Evolutionary conservation across 495 filamentous ascomycete genomes (phyloP).

Genomic region (Entonaema liquescens): DNA sequence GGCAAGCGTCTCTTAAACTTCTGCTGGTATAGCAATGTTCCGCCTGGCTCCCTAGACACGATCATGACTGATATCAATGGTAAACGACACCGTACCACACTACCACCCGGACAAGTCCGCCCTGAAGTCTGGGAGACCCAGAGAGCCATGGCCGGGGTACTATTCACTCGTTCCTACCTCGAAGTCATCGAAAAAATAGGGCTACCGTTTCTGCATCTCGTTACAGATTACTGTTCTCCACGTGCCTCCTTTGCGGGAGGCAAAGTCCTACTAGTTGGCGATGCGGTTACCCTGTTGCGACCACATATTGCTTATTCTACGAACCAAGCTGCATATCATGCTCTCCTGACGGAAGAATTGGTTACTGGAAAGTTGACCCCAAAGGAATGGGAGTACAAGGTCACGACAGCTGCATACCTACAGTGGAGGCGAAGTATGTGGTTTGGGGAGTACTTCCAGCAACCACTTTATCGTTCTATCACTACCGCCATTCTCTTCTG

Average conservation of each 20-base stretch:
- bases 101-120: neutral
- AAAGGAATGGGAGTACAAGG: neutral
- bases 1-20: constrained; percentile 59
- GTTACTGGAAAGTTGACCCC: neutral
- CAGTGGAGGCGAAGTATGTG: neutral
- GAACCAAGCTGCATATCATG: neutral
- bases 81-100: neutral
- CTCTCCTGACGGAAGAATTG: neutral
- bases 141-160: neutral
- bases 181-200: neutral
- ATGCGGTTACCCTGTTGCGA: constrained; percentile 52
- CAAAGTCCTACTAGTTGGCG: constrained; percentile 60
- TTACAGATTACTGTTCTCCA: constrained; percentile 59
- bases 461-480: neutral
- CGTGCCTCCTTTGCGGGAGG: constrained; percentile 52
- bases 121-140: neutral
- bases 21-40: constrained; percentile 62
- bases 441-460: neutral
- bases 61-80: neutral
- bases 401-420: neutral
- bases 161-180: neutral
- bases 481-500: neutral
- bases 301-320: neutral
- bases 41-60: constrained; percentile 27
- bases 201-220: constrained; percentile 56